Evolutionary conservation across 352 stramenopile species (phyloP), one percentile per base, ranked within the genome.

Genomic region (Globisporangium abappressorium): DNA sequence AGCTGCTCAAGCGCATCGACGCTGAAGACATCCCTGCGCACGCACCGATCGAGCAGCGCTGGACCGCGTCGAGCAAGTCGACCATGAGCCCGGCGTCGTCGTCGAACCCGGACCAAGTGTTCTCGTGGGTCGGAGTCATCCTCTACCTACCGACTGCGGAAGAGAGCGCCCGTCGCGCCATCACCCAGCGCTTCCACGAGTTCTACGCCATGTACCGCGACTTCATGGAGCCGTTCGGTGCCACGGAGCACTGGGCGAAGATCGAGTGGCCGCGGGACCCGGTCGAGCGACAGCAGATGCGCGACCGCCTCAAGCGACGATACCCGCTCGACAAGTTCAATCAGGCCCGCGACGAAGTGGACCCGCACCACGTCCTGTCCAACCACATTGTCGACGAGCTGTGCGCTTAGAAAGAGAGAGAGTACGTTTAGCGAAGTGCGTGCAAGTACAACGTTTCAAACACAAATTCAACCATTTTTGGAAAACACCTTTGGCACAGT

Each of bases 41-140:
- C 64, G 86, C 94, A 41, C 98, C 98, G 0, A 99, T 99, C 68
- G 98, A 99, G 79, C 98, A 99, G 78, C 87, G 98, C 24, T 99
- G 98, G 98, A 97, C 95, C 1, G 80, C 92, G 57, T 82, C 82
- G 36, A 99, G 94, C 51, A 87, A 76, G 28, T 98, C 96, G 4
- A 72, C 73, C 11, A 97, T 99, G 84, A 98, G 92, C 54, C 97
- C 97, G 15, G 97, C 95, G 11, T 89, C 83, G 73, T 83, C 89
- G 30, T 70, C 70, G n/a, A 89, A 94, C 57, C 66, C 77, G 0
- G 63, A 75, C 12, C 84, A 92, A 64, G 62, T 97, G 14, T 96
- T 96, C 68, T 98, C 86, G 34, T 99, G 98, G 98, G 96, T 99
- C 34, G 98, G 98, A 62, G 93, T 99, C 55, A 99, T 99, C 57